Percentiles rank a stretch among this genome's conserved stretches.
These are phyloP conservation scores for Lycium barbarum DNA, from an alignment of 257 asterid genomes.

Conservation along the genomic window DNA sequence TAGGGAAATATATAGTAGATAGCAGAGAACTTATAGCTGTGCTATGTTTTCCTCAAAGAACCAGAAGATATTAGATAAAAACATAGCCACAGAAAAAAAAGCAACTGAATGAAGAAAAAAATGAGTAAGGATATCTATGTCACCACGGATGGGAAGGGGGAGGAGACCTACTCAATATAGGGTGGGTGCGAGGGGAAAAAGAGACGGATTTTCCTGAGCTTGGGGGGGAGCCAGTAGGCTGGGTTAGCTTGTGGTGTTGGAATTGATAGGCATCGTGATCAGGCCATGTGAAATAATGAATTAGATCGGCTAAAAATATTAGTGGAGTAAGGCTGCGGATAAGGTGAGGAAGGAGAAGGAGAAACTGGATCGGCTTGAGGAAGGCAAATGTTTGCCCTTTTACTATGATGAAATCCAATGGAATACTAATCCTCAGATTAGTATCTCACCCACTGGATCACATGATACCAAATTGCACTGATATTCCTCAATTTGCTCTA, in stretches of 20 bases:
- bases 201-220: background rate
- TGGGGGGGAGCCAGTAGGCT: background rate
- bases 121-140: background rate
- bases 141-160: background rate
- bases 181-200: background rate
- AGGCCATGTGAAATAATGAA: background rate
- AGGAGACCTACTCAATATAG: background rate
- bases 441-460: background rate
- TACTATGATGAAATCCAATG: background rate
- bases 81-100: background rate
- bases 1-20: background rate
- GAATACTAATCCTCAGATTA: conserved; percentile 1
- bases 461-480: background rate
- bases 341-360: background rate
- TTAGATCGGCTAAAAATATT: background rate
- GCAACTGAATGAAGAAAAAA: background rate
- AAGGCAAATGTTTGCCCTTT: background rate
- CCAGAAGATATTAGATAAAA: background rate
- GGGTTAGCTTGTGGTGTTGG: conserved; percentile 1
- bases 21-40: background rate
- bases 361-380: conserved; percentile 2
- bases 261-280: background rate
- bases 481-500: conserved; percentile 9
- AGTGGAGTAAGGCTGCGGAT: background rate
- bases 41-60: conserved; percentile 7